phyloP scores from a whole-genome alignment of 805 yeast species.

The Ogataea wickerhamii region DNA sequence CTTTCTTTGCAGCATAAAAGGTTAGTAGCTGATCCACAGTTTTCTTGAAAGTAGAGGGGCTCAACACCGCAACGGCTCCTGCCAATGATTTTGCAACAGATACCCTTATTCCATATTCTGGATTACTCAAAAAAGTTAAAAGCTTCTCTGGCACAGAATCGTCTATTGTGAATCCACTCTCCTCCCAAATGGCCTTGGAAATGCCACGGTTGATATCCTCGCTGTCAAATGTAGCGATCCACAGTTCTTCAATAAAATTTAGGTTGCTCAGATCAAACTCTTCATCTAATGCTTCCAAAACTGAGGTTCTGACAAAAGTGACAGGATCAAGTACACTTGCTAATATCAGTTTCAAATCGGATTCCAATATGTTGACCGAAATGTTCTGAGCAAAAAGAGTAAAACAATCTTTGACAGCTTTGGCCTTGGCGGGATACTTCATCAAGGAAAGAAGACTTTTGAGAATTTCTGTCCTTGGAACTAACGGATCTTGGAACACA shows the following conservation, averaged over 20 bases:
- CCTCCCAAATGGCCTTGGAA: constrained; percentile 85
- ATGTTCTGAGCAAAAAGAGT: constrained; percentile 73
- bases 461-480: constrained; percentile 68
- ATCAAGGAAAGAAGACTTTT: constrained; percentile 61
- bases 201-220: constrained; percentile 57
- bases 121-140: constrained; percentile 46
- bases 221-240: constrained; percentile 74
- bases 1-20: constrained; percentile 55
- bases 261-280: constrained; percentile 62
- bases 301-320: constrained; percentile 69
- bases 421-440: constrained; percentile 72
- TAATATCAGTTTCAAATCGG: constrained; percentile 59
- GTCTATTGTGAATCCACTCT: constrained; percentile 52
- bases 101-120: constrained; percentile 64
- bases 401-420: constrained; percentile 79
- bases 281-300: constrained; percentile 80
- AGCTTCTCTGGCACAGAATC: constrained; percentile 44
- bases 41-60: constrained; percentile 26
- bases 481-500: constrained; percentile 57
- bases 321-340: constrained; percentile 56
- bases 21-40: constrained; percentile 46
- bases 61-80: constrained; percentile 43
- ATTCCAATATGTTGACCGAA: constrained; percentile 52
- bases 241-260: constrained; percentile 50
- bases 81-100: constrained; percentile 71